These are phyloP conservation scores for Pyrenophora graminea DNA, from an alignment of 2,329 filamentous ascomycete genomes.

Conservation along the genomic window DNA sequence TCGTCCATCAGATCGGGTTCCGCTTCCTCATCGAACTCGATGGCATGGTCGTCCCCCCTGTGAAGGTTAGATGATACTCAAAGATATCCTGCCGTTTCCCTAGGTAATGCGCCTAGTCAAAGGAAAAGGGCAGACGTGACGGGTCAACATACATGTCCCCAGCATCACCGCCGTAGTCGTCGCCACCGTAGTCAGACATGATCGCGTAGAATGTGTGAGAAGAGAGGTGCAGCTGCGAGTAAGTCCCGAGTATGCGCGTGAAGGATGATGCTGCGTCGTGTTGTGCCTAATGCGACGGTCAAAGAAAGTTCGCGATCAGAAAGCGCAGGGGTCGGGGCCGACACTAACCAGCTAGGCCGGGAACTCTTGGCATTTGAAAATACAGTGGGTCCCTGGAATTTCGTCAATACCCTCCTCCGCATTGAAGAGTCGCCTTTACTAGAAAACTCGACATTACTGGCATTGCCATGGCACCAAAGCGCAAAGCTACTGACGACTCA, in stretches of 20 bases:
- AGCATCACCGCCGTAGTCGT: conserved; percentile 42
- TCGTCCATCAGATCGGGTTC: conserved; percentile 67
- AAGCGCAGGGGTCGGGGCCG: conserved; percentile 22
- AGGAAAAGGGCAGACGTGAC: not conserved
- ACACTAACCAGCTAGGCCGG: conserved; percentile 12
- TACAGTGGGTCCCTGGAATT: conserved; percentile 20
- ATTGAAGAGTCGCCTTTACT: conserved; percentile 9
- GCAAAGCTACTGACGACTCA: conserved; percentile 22
- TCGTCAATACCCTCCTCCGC: conserved; percentile 8
- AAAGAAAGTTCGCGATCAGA: conserved; percentile 23
- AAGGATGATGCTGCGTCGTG: conserved; percentile 6
- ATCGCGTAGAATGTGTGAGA: conserved; percentile 8
- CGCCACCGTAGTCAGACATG: conserved; percentile 55
- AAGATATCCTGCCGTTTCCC: not conserved
- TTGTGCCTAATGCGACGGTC: conserved; percentile 12
- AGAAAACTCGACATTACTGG: conserved; percentile 8
- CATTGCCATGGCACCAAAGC: conserved; percentile 35
- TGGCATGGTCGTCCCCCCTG: conserved; percentile 47
- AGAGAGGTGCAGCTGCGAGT: not conserved
- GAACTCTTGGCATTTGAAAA: conserved; percentile 29
- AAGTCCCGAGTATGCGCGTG: conserved; percentile 1
- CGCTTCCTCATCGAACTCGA: conserved; percentile 63
- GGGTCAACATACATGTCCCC: conserved; percentile 36
- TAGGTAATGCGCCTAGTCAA: conserved; percentile 11
- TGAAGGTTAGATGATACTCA: conserved; percentile 18